Base-by-base conservation (phyloP, 106 monocot species). In the Apostasia ramifera region DNA sequence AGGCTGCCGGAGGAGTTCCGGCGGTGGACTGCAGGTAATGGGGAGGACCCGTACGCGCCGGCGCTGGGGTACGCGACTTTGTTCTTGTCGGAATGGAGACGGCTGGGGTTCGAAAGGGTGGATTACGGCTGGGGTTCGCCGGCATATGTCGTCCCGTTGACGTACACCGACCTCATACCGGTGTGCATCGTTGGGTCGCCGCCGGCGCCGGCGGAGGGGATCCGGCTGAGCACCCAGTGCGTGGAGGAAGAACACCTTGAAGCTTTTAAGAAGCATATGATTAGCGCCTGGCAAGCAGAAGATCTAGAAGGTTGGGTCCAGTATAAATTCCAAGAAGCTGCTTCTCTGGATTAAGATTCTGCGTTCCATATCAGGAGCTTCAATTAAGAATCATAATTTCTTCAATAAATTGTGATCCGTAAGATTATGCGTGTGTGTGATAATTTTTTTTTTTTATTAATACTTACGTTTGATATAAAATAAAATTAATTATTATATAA, bases 121-220 rank as follows among this genome's bases (percentile, higher is more conserved):
- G 83, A 88, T 61, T 88, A 81, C 60, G 83, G 87, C 1, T 88
- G 83, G 83, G 87, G 87, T 0, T 8, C 38, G 15, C 87, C 87
- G 15, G 62, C 75, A n/a, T 78, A 80, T 26, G 81, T 88, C 4
- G 81, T 88, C 42, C 83, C 87, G 2, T 57, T 88, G 57, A 80
- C 81, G 3, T 63, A 80, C 64, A 37, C 59, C 1, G 70, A 70
- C 14, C 40, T 75, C 53, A 75, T 84, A 52, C 73, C 80, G n/a
- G 71, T 71, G 37, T 73, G 76, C 52, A 77, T 85, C 26, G 49
- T 85, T 6, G 77, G 77, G 9, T 8, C 13, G 65, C 26, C 63
- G 63, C 63, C 63, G 63, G 44, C 44, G 63, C 63, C 63, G 63
- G 45, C 8, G 63, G 44, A 44, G 43, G 63, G 63, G 2, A 10